Percentiles rank a stretch among this genome's conserved stretches.
These are phyloP conservation scores for Ceratobasidium sp. DNA, from an alignment of 1,284 basidiomycete species.

Conservation along the genomic window DNA sequence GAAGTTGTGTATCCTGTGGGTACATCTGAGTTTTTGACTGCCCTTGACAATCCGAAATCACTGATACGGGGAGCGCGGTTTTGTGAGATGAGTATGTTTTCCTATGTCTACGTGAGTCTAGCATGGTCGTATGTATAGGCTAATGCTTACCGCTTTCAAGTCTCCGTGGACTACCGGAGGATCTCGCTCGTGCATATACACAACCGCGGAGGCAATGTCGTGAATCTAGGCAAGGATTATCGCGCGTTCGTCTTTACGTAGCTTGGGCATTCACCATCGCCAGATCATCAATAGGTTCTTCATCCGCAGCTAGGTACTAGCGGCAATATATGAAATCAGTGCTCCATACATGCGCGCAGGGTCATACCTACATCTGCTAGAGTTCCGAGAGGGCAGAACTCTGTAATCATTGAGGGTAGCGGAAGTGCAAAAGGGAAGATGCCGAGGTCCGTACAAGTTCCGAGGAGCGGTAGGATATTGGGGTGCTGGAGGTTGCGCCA, in stretches of 20 bases:
- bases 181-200: slow-evolving; percentile 43
- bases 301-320: slow-evolving; percentile 20
- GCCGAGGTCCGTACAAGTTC: slow-evolving; percentile 41
- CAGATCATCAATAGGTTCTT: slow-evolving; percentile 20
- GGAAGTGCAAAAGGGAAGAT: slow-evolving; percentile 36
- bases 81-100: slow-evolving; percentile 42
- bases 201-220: slow-evolving; percentile 38
- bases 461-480: slow-evolving; percentile 48
- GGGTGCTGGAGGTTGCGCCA: slow-evolving; percentile 45
- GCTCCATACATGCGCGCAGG: neutral
- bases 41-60: slow-evolving; percentile 46
- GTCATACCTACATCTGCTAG: slow-evolving; percentile 31
- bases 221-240: slow-evolving; percentile 37
- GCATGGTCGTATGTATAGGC: no score
- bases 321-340: neutral
- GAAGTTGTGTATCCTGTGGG: slow-evolving; percentile 40
- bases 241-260: neutral
- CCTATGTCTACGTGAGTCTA: neutral
- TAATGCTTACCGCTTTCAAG: slow-evolving; percentile 38
- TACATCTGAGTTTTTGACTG: slow-evolving; percentile 36
- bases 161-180: slow-evolving; percentile 46
- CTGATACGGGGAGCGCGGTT: slow-evolving; percentile 40
- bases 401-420: slow-evolving; percentile 41
- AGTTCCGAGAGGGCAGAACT: slow-evolving; percentile 34
- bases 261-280: slow-evolving; percentile 38